These are phyloP conservation scores for Penicillium verrucosum DNA, from an alignment of 2,329 filamentous ascomycete species.

Conservation along the genomic window DNA sequence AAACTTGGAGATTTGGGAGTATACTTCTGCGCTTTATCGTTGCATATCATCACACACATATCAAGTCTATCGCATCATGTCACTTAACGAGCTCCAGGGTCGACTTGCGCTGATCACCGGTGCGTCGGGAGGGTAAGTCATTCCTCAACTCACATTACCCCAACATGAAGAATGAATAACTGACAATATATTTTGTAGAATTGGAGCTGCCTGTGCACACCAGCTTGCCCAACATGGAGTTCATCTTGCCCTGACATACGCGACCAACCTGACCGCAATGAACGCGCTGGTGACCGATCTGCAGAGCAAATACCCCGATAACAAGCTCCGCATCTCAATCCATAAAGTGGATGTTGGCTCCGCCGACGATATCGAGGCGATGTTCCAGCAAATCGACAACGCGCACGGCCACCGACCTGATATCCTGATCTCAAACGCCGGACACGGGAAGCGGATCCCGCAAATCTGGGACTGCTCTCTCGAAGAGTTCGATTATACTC, in stretches of 20 bases:
- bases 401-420: slow-evolving; percentile 57
- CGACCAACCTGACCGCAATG: slow-evolving; percentile 49
- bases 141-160: neutral
- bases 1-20: neutral
- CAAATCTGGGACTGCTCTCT: slow-evolving; percentile 58
- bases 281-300: slow-evolving; percentile 46
- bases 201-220: slow-evolving; percentile 57
- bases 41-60: neutral
- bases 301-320: slow-evolving; percentile 28
- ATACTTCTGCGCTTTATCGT: neutral
- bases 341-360: slow-evolving; percentile 60
- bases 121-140: slow-evolving; percentile 57
- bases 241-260: slow-evolving; percentile 60
- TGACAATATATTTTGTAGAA: slow-evolving; percentile 41
- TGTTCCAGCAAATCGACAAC: slow-evolving; percentile 55
- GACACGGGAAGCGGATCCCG: slow-evolving; percentile 60
- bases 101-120: slow-evolving; percentile 59
- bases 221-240: slow-evolving; percentile 53
- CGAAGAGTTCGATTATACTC: slow-evolving; percentile 62
- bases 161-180: slow-evolving; percentile 3
- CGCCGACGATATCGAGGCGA: slow-evolving; percentile 50
- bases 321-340: slow-evolving; percentile 46
- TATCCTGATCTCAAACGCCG: slow-evolving; percentile 65
- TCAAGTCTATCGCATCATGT: slow-evolving; percentile 11
- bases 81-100: slow-evolving; percentile 49